Evolutionary conservation across 305 asterid genomes (phyloP), one percentile per base, ranked within the genome.

Genomic region (Galium porrigens): DNA sequence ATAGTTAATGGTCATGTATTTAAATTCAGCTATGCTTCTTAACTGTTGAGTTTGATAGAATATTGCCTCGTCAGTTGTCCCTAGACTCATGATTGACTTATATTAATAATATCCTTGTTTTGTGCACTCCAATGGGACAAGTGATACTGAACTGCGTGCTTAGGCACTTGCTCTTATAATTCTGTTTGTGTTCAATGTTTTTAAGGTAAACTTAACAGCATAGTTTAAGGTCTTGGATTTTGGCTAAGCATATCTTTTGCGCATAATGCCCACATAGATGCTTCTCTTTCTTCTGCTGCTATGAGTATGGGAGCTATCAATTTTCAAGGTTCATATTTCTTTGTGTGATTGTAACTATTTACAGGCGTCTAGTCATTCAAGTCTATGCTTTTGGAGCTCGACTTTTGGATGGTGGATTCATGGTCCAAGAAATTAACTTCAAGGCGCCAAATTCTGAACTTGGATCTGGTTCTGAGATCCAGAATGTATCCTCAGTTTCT

Each of bases 281-380:
- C 12, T 20, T 29, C 30, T 17, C 57, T 52, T 52, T 52, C 59
- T 22, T 17, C 22, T 25, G 8, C 42, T 57, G 22, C 65, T 51
- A 36, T 42, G 14, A 33, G 27, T 39, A 52, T 41, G 29, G 3
- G 29, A 12, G 8, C 12, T 3, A 59, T 30, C 25, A 33, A 6
- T 9, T 36, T 58, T 59, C 11, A 59, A 34, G 48, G 30, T 59
- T 42, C 49, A 36, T 34, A 4, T 5, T 34, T 33, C 4, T 7
- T 18, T 33, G 4, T 42, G 51, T 68, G 54, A 49, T 57, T 49
- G 53, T 61, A 54, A 42, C 62, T 42, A 48, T 48, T 63, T 70
- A 75, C 83, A 91, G 98, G 83, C 95, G 96, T 37, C 87, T 96
- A 62, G 98, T 91, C 66, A 82, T 91, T 85, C 98, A 91, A 78